Evolutionary conservation across 495 filamentous ascomycete species (phyloP).

Genomic region (Pseudotulostoma volvatum): DNA sequence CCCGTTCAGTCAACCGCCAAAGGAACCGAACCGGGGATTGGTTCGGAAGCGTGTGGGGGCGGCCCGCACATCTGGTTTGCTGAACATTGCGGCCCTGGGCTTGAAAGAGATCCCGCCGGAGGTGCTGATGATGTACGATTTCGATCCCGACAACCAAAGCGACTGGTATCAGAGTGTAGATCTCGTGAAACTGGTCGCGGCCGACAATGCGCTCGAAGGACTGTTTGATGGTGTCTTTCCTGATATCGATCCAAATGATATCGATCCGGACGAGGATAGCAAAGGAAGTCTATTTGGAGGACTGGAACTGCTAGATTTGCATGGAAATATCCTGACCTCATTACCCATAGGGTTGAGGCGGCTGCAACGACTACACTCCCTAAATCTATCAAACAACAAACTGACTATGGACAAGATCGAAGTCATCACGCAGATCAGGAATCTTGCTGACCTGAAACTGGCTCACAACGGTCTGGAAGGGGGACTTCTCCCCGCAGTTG

Average conservation of each 20-base stretch:
- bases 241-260: constrained; percentile 41
- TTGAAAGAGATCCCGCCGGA: constrained; percentile 66
- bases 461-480: constrained; percentile 63
- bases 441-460: constrained; percentile 64
- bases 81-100: constrained; percentile 81
- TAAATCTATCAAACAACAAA: constrained; percentile 79
- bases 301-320: constrained; percentile 66
- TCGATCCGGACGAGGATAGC: constrained; percentile 43
- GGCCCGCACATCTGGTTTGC: constrained; percentile 61
- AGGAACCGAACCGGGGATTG: constrained; percentile 43
- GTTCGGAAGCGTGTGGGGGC: constrained; percentile 58
- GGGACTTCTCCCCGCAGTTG: constrained; percentile 38
- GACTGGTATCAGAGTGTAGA: constrained; percentile 92
- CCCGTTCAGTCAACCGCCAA: constrained; percentile 50
- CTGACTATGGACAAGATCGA: constrained; percentile 53
- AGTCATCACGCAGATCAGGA: constrained; percentile 51
- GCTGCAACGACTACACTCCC: constrained; percentile 51
- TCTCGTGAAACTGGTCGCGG: constrained; percentile 71
- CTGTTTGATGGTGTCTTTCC: constrained; percentile 64
- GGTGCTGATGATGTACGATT: constrained; percentile 79
- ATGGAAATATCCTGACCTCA: constrained; percentile 58
- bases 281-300: constrained; percentile 67
- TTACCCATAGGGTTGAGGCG: constrained; percentile 63
- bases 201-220: constrained; percentile 75
- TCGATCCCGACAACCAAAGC: constrained; percentile 39